Conservation (phyloP, 306 rosid species). For the Cicer yamashitae region DNA sequence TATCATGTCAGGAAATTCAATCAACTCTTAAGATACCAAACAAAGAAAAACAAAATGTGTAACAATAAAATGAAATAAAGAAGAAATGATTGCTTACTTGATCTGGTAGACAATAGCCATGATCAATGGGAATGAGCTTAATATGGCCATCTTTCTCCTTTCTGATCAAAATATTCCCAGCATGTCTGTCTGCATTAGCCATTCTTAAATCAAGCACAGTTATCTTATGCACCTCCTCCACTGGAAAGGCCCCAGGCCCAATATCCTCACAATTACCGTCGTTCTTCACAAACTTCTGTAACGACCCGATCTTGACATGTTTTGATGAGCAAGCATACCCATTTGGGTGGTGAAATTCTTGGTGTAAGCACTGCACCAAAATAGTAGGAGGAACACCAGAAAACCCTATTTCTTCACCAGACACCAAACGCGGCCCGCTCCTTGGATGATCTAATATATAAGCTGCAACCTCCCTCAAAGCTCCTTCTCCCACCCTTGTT, state of each 20-base stretch:
- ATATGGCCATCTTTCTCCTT: conserved; percentile 51
- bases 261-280: conserved; percentile 83
- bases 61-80: conserved; percentile 8
- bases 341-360: conserved; percentile 56
- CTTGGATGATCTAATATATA: conserved; percentile 59
- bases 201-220: conserved; percentile 77
- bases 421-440: conserved; percentile 45
- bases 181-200: conserved; percentile 92
- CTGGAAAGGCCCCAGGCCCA: conserved; percentile 66
- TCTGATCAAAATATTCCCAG: conserved; percentile 73
- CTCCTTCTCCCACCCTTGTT: conserved; percentile 63
- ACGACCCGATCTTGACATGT: conserved; percentile 75
- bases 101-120: conserved; percentile 84
- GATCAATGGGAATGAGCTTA: conserved; percentile 82
- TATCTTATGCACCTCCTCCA: conserved; percentile 80
- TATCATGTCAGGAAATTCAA: background rate
- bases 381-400: conserved; percentile 62
- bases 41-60: background rate
- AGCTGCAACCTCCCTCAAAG: conserved; percentile 61
- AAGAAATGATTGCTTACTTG: conserved; percentile 58
- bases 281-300: conserved; percentile 68
- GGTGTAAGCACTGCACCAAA: conserved; percentile 55
- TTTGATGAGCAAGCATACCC: conserved; percentile 53
- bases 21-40: conserved; percentile 3
- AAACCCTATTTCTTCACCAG: conserved; percentile 56